A percentile compares a stretch with the other conserved stretches of the same genome.
Evolutionary conservation across 2,329 filamentous ascomycete genomes (phyloP).

Genomic region (Dissoconium aciculare): DNA sequence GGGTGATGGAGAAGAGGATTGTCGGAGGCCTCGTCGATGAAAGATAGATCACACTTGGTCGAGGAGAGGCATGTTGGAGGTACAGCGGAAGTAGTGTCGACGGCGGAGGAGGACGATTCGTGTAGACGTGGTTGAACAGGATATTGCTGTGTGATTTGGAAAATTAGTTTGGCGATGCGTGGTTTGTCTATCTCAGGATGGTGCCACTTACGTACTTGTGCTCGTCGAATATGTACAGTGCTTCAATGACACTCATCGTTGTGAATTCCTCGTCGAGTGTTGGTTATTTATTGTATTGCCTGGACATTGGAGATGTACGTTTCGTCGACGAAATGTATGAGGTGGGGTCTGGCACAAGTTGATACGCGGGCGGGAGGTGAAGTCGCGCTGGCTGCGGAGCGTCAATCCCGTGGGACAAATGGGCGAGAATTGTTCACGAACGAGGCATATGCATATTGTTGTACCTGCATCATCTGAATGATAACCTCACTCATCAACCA

Average conservation of each 20-base stretch:
- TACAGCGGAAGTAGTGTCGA: constrained; percentile 70
- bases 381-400: too few species aligned
- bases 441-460: too few species aligned
- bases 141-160: constrained; percentile 66
- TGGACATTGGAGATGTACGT: too few species aligned
- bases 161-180: constrained; percentile 78
- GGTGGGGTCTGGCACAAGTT: too few species aligned
- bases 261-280: not conserved
- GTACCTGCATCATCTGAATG: too few species aligned
- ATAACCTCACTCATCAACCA: too few species aligned
- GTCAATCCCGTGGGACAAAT: too few species aligned
- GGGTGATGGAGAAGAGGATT: constrained; percentile 72
- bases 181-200: constrained; percentile 60
- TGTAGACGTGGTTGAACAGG: constrained; percentile 80
- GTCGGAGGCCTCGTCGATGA: constrained; percentile 70
- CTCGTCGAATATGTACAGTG: constrained; percentile 93
- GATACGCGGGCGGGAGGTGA: too few species aligned
- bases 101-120: constrained; percentile 63
- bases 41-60: constrained; percentile 76
- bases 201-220: constrained; percentile 51
- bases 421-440: too few species aligned
- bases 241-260: constrained; percentile 63
- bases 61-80: constrained; percentile 63
- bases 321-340: too few species aligned
- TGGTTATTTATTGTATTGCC: too few species aligned